Conservation (phyloP, 768 basidiomycete species). For the Tephrocybe sp. region DNA sequence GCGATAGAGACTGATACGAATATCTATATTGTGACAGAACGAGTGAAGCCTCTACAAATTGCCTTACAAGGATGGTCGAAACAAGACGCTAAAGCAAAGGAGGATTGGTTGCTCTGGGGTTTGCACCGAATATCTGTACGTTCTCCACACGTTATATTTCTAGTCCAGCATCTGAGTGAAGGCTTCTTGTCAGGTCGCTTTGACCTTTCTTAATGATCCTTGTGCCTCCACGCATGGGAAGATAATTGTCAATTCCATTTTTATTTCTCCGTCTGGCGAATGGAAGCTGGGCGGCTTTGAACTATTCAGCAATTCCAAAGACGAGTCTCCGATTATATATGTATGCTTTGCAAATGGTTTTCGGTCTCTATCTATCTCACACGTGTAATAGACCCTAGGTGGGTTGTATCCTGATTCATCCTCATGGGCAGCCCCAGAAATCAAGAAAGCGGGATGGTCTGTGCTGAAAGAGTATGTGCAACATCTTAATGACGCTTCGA, state of each 20-base stretch:
- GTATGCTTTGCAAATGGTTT: no score
- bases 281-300: slow-evolving; percentile 98
- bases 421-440: slow-evolving; percentile 74
- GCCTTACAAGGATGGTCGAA: slow-evolving; percentile 62
- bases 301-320: slow-evolving; percentile 77
- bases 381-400: slow-evolving; percentile 56
- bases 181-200: slow-evolving; percentile 59
- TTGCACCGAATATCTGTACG: slow-evolving; percentile 84
- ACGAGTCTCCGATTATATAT: slow-evolving; percentile 75
- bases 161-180: not conserved
- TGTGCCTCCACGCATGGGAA: slow-evolving; percentile 83
- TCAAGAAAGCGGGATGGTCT: slow-evolving; percentile 85
- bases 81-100: slow-evolving; percentile 60
- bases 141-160: slow-evolving; percentile 13
- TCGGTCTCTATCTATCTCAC: no score
- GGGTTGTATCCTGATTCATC: slow-evolving; percentile 60
- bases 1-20: slow-evolving; percentile 84
- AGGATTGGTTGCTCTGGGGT: slow-evolving; percentile 94
- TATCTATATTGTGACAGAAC: slow-evolving; percentile 93
- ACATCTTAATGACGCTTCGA: not conserved
- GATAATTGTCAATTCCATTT: slow-evolving; percentile 70
- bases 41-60: slow-evolving; percentile 70
- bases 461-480: slow-evolving; percentile 69
- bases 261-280: slow-evolving; percentile 90
- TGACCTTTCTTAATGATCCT: slow-evolving; percentile 87